Evolutionary conservation across 192 early-diverging fungal species (phyloP).

Genomic region (Phycomyces blakesleeanus): DNA sequence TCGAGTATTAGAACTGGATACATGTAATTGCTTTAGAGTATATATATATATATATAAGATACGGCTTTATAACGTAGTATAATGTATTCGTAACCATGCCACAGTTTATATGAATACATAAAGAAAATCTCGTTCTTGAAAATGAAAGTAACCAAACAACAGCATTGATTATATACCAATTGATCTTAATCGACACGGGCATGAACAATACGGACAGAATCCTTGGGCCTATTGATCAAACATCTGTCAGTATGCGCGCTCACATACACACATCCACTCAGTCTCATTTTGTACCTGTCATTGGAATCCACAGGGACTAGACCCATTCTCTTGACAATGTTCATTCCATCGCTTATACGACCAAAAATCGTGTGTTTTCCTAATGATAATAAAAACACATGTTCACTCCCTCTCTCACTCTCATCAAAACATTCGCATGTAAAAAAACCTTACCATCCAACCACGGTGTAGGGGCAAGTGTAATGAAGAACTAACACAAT

Average conservation of each 20-base stretch:
- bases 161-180: no score
- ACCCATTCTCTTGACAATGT: conserved; percentile 78
- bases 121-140: no score
- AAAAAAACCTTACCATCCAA: conserved; percentile 75
- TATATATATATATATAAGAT: no score
- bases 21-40: no score
- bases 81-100: no score
- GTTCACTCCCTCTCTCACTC: not conserved
- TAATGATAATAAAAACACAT: conserved; percentile 18
- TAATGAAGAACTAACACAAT: conserved; percentile 77
- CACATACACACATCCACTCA: not conserved
- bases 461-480: conserved; percentile 87
- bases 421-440: not conserved
- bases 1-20: no score
- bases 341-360: conserved; percentile 76
- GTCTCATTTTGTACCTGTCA: conserved; percentile 38
- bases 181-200: conserved; percentile 10
- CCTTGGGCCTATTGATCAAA: conserved; percentile 13
- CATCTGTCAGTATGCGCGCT: not conserved
- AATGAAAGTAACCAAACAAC: no score
- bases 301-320: conserved; percentile 55
- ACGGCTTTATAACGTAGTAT: no score
- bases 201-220: conserved; percentile 16
- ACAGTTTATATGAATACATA: no score
- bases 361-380: conserved; percentile 92